Evolutionary conservation across 495 filamentous ascomycete species (phyloP).

Genomic region (Penicillium angulare): DNA sequence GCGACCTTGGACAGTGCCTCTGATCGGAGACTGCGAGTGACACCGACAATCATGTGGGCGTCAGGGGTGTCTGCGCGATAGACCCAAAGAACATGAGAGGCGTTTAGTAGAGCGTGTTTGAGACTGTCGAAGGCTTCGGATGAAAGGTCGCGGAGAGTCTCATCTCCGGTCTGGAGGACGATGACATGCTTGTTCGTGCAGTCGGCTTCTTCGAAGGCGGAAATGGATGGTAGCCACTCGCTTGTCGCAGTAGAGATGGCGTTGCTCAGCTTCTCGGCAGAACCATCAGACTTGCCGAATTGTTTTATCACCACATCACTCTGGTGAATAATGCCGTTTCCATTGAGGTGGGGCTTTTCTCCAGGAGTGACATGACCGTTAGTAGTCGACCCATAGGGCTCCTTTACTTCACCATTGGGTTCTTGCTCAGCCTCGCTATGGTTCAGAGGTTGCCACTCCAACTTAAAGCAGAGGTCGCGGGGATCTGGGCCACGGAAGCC

Average conservation of each 20-base stretch:
- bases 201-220: constrained; percentile 6
- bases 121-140: constrained; percentile 17
- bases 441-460: constrained; percentile 29
- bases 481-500: constrained; percentile 8
- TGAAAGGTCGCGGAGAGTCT: constrained; percentile 22
- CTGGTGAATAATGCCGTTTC: constrained; percentile 5
- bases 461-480: constrained; percentile 34
- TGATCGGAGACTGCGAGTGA: constrained; percentile 52
- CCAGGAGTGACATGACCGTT: constrained; percentile 4
- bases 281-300: constrained; percentile 15
- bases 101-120: constrained; percentile 25
- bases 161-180: constrained; percentile 17
- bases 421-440: not conserved
- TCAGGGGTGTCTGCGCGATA: constrained; percentile 46
- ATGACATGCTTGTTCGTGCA: constrained; percentile 18
- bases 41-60: constrained; percentile 51
- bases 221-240: constrained; percentile 15
- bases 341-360: constrained; percentile 6
- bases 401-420: constrained; percentile 1
- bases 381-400: constrained; percentile 1
- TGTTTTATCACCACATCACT: constrained; percentile 16
- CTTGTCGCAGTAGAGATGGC: not conserved
- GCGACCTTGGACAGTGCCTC: constrained; percentile 51
- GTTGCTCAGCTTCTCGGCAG: constrained; percentile 11
- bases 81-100: constrained; percentile 49